Evolutionary conservation across 1,139 yeast species (phyloP).

Genomic region (Suhomyces chickasaworum): DNA sequence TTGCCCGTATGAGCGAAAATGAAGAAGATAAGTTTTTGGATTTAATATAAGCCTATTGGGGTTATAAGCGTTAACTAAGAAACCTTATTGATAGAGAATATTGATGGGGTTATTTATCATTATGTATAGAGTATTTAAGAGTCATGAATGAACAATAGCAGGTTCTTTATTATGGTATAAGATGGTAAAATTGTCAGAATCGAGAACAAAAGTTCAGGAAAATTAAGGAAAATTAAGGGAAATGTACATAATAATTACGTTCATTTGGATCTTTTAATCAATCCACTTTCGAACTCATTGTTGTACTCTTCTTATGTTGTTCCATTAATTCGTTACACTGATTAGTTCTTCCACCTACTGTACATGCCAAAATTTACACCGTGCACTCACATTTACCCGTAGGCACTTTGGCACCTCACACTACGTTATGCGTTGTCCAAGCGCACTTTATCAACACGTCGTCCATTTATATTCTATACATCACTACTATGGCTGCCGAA

Average conservation of each 20-base stretch:
- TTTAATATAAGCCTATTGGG: constrained; percentile 22
- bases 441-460: constrained; percentile 11
- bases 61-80: too few relatives aligned
- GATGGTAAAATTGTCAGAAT: neutral
- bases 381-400: neutral
- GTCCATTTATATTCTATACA: constrained; percentile 5
- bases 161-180: neutral
- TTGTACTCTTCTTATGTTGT: too few relatives aligned
- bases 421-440: neutral
- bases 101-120: neutral
- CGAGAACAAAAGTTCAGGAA: too few relatives aligned
- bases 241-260: too few relatives aligned
- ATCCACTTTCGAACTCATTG: too few relatives aligned
- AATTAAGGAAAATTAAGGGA: too few relatives aligned
- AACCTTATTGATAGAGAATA: neutral
- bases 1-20: constrained; percentile 27
- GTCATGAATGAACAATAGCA: neutral
- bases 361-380: neutral
- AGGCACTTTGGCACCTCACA: too few relatives aligned
- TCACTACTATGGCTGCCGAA: constrained; percentile 50
- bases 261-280: too few relatives aligned
- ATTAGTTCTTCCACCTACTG: too few relatives aligned
- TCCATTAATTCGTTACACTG: too few relatives aligned
- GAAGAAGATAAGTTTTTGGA: constrained; percentile 39
- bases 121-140: neutral